Base-by-base conservation (phyloP, 2,329 filamentous ascomycete species). In the Ophiostoma piceae region DNA sequence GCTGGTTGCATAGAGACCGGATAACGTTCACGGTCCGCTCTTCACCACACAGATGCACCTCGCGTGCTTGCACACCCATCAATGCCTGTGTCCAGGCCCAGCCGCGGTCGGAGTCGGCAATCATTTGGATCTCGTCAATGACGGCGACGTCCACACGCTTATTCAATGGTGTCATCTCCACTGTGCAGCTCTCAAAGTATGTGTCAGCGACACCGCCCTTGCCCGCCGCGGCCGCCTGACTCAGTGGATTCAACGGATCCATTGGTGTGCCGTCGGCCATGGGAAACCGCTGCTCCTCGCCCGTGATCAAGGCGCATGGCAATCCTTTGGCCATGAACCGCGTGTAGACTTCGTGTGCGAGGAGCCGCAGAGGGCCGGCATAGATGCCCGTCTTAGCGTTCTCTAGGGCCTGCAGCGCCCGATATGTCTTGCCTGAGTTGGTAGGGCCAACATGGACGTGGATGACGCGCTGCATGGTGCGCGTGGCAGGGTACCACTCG, bases 121-220 rank as follows among this genome's bases (percentile, higher is more conserved):
- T 92, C 95, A 99, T 98, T 79, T 99, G 95, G 70, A 99, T 98
- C 81, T 99, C 95, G 77, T 99, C 95, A 73, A 99, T 94, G 74
- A 99, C 94, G 1, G 92, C 94, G 47, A 99, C 94, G 60, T 98
- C 94, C 39, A 92, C 87, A 1, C 78, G 77, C 3, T 79, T 74
- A 74, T 81, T 84, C n/a, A 83, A 76, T 1, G 85, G 85, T 8
- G 84, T 80, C 86, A 99, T 99, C 78, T 99, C 95, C 2, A 99
- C 95, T 0, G 95, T 99, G 77, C 95, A 97, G 76, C 92, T 94
- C 70, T 85, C 85, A 76, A 96, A 89, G 72, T 84, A 84, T 3
- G 80, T 79, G 68, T 88, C 82, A 0, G 81, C 80, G 11, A 54
- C 57, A 70, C 70, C 69, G 66, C 14, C 64, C 54, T 47, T 68